Evolutionary conservation across 139 green algal genomes (phyloP), one percentile per base, ranked within the genome.

Genomic region (Deuterostichococcus epilithicus): DNA sequence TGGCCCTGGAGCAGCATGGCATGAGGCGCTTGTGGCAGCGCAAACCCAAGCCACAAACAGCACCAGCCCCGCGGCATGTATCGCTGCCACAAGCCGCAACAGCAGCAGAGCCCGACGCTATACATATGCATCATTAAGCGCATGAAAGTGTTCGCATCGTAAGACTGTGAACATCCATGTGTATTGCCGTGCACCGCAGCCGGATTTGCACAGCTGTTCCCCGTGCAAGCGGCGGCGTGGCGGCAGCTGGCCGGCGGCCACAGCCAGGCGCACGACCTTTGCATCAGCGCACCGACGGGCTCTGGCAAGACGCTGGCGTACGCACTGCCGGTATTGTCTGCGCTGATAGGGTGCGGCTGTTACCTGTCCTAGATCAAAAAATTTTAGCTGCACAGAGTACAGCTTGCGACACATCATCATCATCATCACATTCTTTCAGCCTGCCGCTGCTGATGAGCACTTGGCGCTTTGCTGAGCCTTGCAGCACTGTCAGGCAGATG

Each of bases 231-330:
- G 28, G 89, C 86, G 32, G 85, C 92, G 30, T 97, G 92, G 93
- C 68, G 75, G 1, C 72, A 88, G 47, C 82, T 85, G 0, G 89
- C 78, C 1, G 94, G 93, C 23, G 93, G 94, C 18, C 35, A 69
- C 44, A 90, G 83, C 76, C 60, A 68, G 8, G 79, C 78, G 6
- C 90, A 97, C 81, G 94, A 98, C 76, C 71, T 97, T n/a, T 96
- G 92, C 82, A 83, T 98, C 23, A 85, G 78, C 32, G 91, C 93
- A 0, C 93, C 93, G 30, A 98, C 94, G 0, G 94, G 94, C 74
- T 93, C 86, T 72, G 94, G 94, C 67, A 98, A 98, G 81, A 98
- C 94, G 1, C 82, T 98, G 28, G 88, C 94, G 0, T 98, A 97
- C 78, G 82, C 76, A 0, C 85, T 98, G 66, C 94, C 94, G 0